Evolutionary conservation across 768 basidiomycete species (phyloP), one percentile per base, ranked within the genome.

Genomic region (Amanita rimosa): DNA sequence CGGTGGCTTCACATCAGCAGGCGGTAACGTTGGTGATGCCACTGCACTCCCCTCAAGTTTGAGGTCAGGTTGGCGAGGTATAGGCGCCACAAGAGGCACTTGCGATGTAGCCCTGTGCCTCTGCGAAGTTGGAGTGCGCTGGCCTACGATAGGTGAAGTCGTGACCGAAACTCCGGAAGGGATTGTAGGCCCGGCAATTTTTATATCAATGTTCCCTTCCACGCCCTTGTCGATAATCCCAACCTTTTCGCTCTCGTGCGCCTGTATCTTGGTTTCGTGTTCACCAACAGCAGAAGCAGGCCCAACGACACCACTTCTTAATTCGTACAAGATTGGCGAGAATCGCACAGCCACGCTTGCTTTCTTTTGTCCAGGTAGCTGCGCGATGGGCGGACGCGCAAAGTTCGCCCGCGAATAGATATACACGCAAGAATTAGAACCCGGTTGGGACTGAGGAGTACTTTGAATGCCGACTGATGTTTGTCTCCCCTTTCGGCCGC

Each of bases 391-490:
- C 1, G 91, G 86, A 37, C 89, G 72, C 0, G 91, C 82, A 63
- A 99, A 89, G 66, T 96, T 98, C 36, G 90, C 90, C 27, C 96
- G 78, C 6, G 93, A 88, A 66, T 98, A 98, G 57, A 99, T 89
- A 69, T 89, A 97, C 24, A 98, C 95, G 2, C 73, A 74, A 3
- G 76, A 78, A 9, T 63, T 61, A 5, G 70, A 61, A 13, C 79
- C 79, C 3, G 81, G 71, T 0, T 68, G 65, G 0, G 74, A 67
- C n/a, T 65, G 44, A 16, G 62, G 35, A 40, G 72, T 64, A 52
- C 53, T 62, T 3, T 64, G 46, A 21, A 43, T 36, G 11, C 42
- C 21, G 16, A 44, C 60, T 53, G 50, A 44, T 8, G 63, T 62
- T 17, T 41, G 48, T 49, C 76, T 68, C 4, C 72, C 68, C 53